Conservation (phyloP, 1,284 basidiomycete species). For the Pyrrhoderma lamaoense region DNA sequence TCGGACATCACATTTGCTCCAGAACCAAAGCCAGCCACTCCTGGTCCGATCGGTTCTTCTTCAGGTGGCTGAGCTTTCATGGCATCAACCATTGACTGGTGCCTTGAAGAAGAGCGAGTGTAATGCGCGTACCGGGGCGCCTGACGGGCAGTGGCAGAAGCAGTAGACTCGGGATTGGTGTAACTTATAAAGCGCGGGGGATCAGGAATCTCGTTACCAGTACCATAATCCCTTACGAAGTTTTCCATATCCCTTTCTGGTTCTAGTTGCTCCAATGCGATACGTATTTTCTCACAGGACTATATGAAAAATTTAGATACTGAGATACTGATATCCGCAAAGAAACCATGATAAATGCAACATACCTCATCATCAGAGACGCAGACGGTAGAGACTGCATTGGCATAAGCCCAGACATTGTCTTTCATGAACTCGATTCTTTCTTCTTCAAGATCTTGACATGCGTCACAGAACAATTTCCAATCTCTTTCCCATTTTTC, state of each 20-base stretch:
- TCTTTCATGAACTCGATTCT: conserved; percentile 92
- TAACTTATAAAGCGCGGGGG: conserved; percentile 79
- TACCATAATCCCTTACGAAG: conserved; percentile 81
- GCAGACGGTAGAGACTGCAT: conserved; percentile 91
- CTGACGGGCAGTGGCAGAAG: conserved; percentile 46
- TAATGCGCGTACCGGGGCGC: conserved; percentile 53
- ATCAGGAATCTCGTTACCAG: conserved; percentile 79
- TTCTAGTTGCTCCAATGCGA: conserved; percentile 78
- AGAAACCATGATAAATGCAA: conserved; percentile 19
- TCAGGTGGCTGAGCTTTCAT: conserved; percentile 30
- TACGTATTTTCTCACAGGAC: conserved; percentile 85
- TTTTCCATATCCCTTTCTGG: conserved; percentile 77
- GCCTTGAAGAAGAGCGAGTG: conserved; percentile 47
- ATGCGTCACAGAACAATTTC: conserved; percentile 89
- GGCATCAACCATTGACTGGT: conserved; percentile 27
- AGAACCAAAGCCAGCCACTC: conserved; percentile 62
- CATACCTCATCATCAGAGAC: conserved; percentile 92
- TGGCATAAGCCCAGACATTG: conserved; percentile 94
- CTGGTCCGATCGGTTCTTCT: conserved; percentile 39
- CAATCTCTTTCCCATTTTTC: conserved; percentile 90
- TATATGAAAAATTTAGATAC: conserved; percentile 27
- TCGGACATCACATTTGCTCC: conserved; percentile 30
- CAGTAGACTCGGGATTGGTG: conserved; percentile 53
- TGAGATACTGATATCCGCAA: not conserved
- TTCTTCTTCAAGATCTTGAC: conserved; percentile 95